Conservation (phyloP, 2,329 filamentous ascomycete species). For the Cercospora zeina region DNA sequence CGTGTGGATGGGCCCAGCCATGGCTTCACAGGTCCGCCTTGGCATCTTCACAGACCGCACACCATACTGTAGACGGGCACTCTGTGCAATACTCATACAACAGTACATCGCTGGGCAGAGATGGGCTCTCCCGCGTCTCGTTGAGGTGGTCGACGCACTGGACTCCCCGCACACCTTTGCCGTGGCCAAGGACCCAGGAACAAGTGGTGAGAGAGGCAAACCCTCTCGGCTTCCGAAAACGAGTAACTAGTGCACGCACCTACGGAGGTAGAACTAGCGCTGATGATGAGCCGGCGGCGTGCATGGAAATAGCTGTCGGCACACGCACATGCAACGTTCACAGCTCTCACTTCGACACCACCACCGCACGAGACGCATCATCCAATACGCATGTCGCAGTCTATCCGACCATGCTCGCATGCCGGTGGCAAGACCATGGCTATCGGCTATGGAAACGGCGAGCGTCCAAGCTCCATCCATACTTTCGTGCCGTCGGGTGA, state of each 20-base stretch:
- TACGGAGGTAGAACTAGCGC: no score
- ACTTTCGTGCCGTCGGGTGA: constrained; percentile 17
- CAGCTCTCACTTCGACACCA: constrained; percentile 16
- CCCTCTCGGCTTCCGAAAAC: constrained; percentile 8
- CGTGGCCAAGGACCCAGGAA: not conserved
- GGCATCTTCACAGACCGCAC: constrained; percentile 10
- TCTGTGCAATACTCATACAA: not conserved
- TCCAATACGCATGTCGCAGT: constrained; percentile 10
- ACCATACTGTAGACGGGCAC: not conserved
- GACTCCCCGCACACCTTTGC: not conserved
- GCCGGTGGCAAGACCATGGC: constrained; percentile 14
- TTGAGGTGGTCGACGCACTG: not conserved
- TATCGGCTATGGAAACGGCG: constrained; percentile 8
- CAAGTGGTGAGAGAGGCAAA: not conserved
- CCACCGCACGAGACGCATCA: constrained; percentile 12
- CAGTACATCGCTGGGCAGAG: not conserved
- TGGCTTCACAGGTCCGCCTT: constrained; percentile 11
- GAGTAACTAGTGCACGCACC: constrained; percentile 10
- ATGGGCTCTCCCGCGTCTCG: not conserved
- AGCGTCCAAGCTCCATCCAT: constrained; percentile 21
- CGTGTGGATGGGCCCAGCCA: not conserved
- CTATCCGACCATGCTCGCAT: constrained; percentile 9
- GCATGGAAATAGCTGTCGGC: constrained; percentile 17
- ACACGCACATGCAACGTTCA: constrained; percentile 3
- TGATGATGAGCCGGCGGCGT: constrained; percentile 1